Base-by-base conservation (phyloP, 2,329 filamentous ascomycete species). In the Davidsoniella eucalypti region DNA sequence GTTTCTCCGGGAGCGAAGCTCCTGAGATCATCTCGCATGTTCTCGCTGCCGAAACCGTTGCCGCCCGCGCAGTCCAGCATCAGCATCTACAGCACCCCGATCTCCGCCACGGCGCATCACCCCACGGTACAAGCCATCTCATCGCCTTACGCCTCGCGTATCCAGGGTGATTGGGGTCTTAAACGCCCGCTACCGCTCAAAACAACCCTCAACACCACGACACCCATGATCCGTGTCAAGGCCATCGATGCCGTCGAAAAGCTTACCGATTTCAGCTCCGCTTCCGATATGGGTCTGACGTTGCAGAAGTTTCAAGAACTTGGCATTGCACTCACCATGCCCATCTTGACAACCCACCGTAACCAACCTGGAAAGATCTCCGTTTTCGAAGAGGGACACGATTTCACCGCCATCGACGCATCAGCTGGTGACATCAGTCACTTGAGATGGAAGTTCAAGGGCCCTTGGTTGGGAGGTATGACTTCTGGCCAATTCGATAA, bases 161-260 rank as follows among this genome's bases (percentile, higher is more conserved):
- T 72, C 39, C 77, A 77, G 60, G 90, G 90, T 36, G 90, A 96
- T 61, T 96, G 90, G 88, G 90, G 90, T 12, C 69, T 95, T 58
- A 96, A 96, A 68, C 73, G 90, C 50, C 73, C 87, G 1, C 70
- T 96, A 5, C 90, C 90, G 1, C 67, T 82, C 7, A 82, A 82
- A 62, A 80, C 82, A 2, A 88, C 86, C 4, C 76, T 78, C 17
- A 76, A 77, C 49, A 79, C 78, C 5, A 78, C 80, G 5, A 80
- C 79, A n/a, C 84, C 87, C 8, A 70, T 84, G 46, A 75, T 94
- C 49, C 78, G 85, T 56, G 67, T 96, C 57, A 80, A 78, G 58
- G 75, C 82, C 54, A 73, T 94, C 56, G 90, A 96, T 68, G 84
- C 86, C 2, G 75, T 80, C 57, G 87, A 95, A 65, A 83, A 87